Conservation (phyloP, 1,284 basidiomycete species). For the Rhodotorula sp. region DNA sequence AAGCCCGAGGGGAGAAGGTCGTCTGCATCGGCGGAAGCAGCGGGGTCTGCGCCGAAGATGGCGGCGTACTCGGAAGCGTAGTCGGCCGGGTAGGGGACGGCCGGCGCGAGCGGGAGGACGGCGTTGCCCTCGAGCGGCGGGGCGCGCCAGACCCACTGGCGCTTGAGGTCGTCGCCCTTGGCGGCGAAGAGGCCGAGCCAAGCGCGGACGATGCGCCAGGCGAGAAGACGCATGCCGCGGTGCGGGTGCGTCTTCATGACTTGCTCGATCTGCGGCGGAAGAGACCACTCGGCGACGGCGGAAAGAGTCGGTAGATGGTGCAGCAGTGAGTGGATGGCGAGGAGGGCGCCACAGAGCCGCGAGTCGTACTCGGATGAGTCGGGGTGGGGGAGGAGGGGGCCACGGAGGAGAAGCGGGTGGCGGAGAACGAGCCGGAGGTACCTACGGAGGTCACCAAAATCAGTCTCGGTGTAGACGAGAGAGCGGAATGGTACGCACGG, state of each 20-base stretch:
- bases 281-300: constrained; percentile 32
- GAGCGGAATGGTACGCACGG: constrained; percentile 39
- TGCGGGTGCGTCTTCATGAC: constrained; percentile 41
- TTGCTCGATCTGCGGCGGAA: constrained; percentile 30
- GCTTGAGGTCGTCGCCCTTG: constrained; percentile 35
- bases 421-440: constrained; percentile 33
- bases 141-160: constrained; percentile 38
- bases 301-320: constrained; percentile 33
- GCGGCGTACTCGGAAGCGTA: constrained; percentile 27
- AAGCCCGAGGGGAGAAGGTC: constrained; percentile 22
- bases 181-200: constrained; percentile 43
- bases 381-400: constrained; percentile 23
- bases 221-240: constrained; percentile 40
- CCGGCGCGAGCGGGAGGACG: constrained; percentile 18
- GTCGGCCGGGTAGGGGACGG: constrained; percentile 28
- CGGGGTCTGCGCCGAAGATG: constrained; percentile 14
- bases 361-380: constrained; percentile 12
- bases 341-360: constrained; percentile 30
- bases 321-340: constrained; percentile 30
- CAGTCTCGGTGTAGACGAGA: background rate
- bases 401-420: constrained; percentile 27
- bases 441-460: background rate
- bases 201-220: constrained; percentile 39
- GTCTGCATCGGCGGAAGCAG: constrained; percentile 16
- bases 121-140: constrained; percentile 1